Conservation (phyloP, 768 basidiomycete species). For the Fomitopsis pulvina region DNA sequence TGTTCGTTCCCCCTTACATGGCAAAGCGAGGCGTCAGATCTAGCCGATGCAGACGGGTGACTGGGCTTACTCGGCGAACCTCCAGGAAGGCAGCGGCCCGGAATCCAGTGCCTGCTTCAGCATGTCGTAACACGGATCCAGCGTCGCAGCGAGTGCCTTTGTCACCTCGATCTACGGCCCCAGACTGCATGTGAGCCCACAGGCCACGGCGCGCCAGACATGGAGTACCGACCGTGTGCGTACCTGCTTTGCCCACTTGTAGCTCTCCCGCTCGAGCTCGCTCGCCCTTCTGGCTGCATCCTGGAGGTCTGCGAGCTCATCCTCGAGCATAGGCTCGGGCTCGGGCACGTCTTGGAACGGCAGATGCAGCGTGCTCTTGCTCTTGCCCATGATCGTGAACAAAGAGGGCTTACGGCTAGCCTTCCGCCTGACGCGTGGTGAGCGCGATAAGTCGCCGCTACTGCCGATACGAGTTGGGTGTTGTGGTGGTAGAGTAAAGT, state of each 20-base stretch:
- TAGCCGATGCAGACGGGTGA: background rate
- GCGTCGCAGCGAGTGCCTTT: conserved; percentile 5
- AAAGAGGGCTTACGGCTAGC: background rate
- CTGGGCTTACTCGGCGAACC: conserved; percentile 5
- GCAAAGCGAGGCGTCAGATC: background rate
- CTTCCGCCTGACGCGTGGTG: conserved; percentile 7
- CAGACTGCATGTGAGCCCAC: background rate
- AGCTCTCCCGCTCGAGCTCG: conserved; percentile 7
- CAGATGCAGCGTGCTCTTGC: background rate
- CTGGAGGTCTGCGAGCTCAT: background rate
- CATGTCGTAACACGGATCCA: conserved; percentile 12
- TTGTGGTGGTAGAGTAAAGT: too few species aligned
- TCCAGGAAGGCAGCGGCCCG: conserved; percentile 13
- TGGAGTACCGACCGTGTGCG: background rate
- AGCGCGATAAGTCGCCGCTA: background rate
- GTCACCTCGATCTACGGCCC: conserved; percentile 6
- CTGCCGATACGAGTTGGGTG: too few species aligned
- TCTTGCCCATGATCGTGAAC: background rate
- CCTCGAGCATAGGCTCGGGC: background rate
- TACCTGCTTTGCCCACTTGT: conserved; percentile 6
- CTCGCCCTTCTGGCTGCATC: background rate
- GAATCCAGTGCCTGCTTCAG: conserved; percentile 9
- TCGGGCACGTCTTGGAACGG: conserved; percentile 1
- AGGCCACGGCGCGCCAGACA: background rate
- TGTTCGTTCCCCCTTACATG: background rate